These are phyloP conservation scores for Eucalyptus leucophloia DNA, from an alignment of 345 rosid species.

Conservation along the genomic window DNA sequence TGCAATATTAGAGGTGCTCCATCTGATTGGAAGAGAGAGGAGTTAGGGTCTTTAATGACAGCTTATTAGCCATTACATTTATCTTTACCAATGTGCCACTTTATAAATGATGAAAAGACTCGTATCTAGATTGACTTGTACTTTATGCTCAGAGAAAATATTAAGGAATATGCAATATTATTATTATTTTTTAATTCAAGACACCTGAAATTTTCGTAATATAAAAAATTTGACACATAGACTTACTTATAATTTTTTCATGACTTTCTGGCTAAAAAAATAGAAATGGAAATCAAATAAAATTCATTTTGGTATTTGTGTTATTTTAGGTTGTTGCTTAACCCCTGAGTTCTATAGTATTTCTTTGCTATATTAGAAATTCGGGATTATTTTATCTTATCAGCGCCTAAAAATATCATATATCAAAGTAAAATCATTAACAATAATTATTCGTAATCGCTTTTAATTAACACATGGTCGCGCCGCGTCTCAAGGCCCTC, in stretches of 20 bases:
- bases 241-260: neutral
- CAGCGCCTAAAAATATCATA: neutral
- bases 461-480: neutral
- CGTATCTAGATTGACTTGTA: too few species aligned
- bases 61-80: too few species aligned
- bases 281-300: neutral
- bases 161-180: neutral
- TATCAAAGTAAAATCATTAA: neutral
- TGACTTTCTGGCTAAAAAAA: neutral
- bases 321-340: neutral
- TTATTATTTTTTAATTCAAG: neutral
- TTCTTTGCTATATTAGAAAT: neutral
- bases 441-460: neutral
- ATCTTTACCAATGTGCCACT: too few species aligned
- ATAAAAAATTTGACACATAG: neutral
- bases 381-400: neutral
- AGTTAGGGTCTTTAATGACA: too few species aligned
- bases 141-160: neutral
- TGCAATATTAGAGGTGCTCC: too few species aligned
- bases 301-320: neutral
- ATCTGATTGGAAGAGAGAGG: too few species aligned
- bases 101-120: too few species aligned
- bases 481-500: neutral
- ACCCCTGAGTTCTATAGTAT: neutral
- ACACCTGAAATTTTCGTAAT: neutral